phyloP scores from a whole-genome alignment of 148 eudicot genomes.

The Selenicereus undatus region DNA sequence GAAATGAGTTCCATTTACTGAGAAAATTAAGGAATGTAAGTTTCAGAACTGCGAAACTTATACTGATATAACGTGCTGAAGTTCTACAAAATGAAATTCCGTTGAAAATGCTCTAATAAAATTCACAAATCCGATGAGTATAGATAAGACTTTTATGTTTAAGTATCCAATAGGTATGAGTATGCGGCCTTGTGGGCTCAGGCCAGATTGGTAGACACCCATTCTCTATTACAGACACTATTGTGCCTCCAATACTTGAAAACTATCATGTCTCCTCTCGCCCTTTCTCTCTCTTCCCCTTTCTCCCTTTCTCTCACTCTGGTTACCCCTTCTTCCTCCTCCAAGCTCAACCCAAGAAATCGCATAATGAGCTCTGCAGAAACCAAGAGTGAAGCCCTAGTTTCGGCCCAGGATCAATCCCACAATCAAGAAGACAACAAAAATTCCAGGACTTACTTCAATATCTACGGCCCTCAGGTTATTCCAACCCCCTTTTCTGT shows the following conservation, averaged over 20 bases:
- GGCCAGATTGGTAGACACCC: too few relatives aligned
- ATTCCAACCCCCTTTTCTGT: neutral
- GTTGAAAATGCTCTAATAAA: too few relatives aligned
- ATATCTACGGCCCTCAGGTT: constrained; percentile 82
- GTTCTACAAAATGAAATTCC: too few relatives aligned
- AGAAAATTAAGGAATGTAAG: too few relatives aligned
- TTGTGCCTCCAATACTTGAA: neutral
- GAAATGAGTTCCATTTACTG: too few relatives aligned
- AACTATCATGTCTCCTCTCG: neutral
- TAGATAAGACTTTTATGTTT: too few relatives aligned
- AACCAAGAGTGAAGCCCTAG: constrained; percentile 25
- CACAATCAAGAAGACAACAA: neutral
- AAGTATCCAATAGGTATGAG: too few relatives aligned
- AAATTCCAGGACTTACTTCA: constrained; percentile 43
- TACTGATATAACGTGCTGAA: too few relatives aligned
- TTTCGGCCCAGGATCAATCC: constrained; percentile 21
- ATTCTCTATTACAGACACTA: neutral
- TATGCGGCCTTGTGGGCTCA: neutral
- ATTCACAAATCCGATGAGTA: too few relatives aligned
- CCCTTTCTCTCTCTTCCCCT: neutral
- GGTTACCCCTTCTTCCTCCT: neutral
- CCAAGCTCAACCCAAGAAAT: constrained; percentile 13
- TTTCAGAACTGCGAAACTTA: too few relatives aligned
- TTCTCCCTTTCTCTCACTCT: neutral
- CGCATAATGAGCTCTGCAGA: constrained; percentile 14